Conservation (phyloP, 148 eudicot genomes). For the Spergularia bocconei region DNA sequence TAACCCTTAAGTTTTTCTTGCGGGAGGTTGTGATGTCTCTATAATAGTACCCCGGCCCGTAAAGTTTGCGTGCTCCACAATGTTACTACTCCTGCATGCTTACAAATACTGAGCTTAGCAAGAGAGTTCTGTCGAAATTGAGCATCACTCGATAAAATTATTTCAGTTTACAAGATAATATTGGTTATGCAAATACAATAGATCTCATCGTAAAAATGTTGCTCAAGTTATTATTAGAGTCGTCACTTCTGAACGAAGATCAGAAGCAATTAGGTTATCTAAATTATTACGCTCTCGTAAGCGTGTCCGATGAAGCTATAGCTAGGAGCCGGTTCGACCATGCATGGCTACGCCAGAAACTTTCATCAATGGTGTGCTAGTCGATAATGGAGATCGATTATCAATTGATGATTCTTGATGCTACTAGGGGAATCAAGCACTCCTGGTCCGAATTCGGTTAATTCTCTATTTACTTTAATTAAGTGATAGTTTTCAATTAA, state of each 20-base stretch:
- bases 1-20: neutral
- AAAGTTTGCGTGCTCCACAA: neutral
- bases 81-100: neutral
- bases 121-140: too few species aligned
- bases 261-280: constrained; percentile 8
- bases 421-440: constrained; percentile 53
- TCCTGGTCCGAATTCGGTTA: constrained; percentile 47
- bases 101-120: neutral
- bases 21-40: constrained; percentile 5
- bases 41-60: neutral
- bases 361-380: neutral
- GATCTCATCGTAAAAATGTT: neutral
- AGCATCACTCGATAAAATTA: too few species aligned
- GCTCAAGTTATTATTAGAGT: neutral
- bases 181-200: too few species aligned
- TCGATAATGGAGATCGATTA: constrained; percentile 5
- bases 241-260: neutral
- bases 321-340: too few species aligned
- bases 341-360: neutral
- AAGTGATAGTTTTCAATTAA: too few species aligned
- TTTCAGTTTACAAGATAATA: too few species aligned
- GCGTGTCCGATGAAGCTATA: neutral
- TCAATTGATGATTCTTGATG: neutral
- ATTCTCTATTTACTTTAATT: too few species aligned
- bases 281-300: neutral